A percentile compares a stretch with the other conserved stretches of the same genome.
Evolutionary conservation across 441 rosid species (phyloP).

Genomic region (Gossypium schwendimanii): DNA sequence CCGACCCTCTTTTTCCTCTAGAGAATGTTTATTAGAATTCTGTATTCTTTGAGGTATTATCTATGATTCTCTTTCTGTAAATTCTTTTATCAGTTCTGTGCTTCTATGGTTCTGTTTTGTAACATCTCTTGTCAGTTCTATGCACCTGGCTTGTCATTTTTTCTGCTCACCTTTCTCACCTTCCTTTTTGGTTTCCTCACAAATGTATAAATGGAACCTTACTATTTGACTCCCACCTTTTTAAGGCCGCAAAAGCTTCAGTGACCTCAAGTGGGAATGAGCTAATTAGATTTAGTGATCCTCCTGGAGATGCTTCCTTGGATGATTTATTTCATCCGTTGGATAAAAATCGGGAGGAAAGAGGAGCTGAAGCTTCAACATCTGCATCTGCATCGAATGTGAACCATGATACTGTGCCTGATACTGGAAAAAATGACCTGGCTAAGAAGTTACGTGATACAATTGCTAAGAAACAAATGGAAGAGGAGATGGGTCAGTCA

Average conservation of each 20-base stretch:
- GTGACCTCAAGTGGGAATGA: constrained; percentile 55
- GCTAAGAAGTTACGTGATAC: constrained; percentile 87
- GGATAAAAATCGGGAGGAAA: constrained; percentile 50
- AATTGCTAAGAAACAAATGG: constrained; percentile 92
- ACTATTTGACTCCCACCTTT: constrained; percentile 20
- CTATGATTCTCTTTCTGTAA: neutral
- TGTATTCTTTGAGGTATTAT: neutral
- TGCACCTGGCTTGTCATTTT: neutral
- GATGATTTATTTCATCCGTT: constrained; percentile 88
- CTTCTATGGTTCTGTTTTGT: neutral
- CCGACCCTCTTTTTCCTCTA: neutral
- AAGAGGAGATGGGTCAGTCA: constrained; percentile 63
- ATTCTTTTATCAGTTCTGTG: neutral
- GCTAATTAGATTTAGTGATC: constrained; percentile 82
- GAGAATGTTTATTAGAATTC: neutral
- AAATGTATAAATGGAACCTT: constrained; percentile 9
- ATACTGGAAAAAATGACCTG: constrained; percentile 77
- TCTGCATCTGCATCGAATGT: constrained; percentile 44
- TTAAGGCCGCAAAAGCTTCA: constrained; percentile 61
- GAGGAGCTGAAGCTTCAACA: constrained; percentile 61
- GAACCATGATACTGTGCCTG: constrained; percentile 50
- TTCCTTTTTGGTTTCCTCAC: constrained; percentile 1
- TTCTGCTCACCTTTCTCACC: neutral
- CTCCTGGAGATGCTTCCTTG: constrained; percentile 93
- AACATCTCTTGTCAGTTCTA: neutral